These are phyloP conservation scores for Kodamaea alishanica DNA, from an alignment of 1,139 yeast genomes.

Conservation along the genomic window DNA sequence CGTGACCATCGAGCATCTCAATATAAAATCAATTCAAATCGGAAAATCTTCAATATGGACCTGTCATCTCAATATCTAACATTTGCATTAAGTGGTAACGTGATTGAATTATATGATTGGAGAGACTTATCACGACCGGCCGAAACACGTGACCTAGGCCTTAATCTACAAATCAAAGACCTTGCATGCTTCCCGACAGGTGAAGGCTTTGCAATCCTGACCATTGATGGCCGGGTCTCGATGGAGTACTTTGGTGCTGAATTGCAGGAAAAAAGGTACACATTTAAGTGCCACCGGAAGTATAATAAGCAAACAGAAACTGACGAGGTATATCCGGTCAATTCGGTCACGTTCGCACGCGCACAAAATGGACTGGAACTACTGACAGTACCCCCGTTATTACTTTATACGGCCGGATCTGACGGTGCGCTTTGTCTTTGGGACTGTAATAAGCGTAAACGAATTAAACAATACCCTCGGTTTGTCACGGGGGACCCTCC, in stretches of 20 bases:
- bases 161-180: slow-evolving; percentile 67
- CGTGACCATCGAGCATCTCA: slow-evolving; percentile 11
- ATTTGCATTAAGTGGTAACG: slow-evolving; percentile 54
- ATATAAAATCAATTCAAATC: no score
- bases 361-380: no score
- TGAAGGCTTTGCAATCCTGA: slow-evolving; percentile 71
- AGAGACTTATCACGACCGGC: slow-evolving; percentile 44
- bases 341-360: slow-evolving; percentile 44
- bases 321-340: slow-evolving; percentile 75
- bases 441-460: slow-evolving; percentile 64
- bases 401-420: slow-evolving; percentile 66
- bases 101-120: slow-evolving; percentile 57
- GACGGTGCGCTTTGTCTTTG: slow-evolving; percentile 76
- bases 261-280: slow-evolving; percentile 54
- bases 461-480: slow-evolving; percentile 56
- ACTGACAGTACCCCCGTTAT: no score
- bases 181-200: slow-evolving; percentile 56
- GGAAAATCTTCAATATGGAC: slow-evolving; percentile 68
- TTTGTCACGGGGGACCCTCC: slow-evolving; percentile 21
- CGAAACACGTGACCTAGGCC: slow-evolving; percentile 62
- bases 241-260: slow-evolving; percentile 65
- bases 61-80: slow-evolving; percentile 45
- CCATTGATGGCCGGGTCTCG: slow-evolving; percentile 85
- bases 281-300: slow-evolving; percentile 78
- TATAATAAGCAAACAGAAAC: slow-evolving; percentile 39